Evolutionary conservation across 768 basidiomycete species (phyloP).

Genomic region (Rhodotorula graminis): DNA sequence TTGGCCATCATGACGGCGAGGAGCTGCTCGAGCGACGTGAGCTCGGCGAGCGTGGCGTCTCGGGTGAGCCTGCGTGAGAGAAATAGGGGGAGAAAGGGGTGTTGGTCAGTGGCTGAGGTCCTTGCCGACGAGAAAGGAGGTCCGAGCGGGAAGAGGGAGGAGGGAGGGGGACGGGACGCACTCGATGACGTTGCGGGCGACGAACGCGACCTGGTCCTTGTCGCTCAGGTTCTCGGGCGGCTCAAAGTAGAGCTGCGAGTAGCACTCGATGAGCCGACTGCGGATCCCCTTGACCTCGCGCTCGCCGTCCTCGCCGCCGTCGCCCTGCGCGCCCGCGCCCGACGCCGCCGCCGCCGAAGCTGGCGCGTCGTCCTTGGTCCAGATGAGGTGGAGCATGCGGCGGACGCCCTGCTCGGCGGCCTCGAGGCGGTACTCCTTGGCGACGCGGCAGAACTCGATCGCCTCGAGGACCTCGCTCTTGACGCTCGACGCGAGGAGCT

Average conservation of each 20-base stretch:
- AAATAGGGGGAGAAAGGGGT: background rate
- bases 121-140: too few relatives aligned
- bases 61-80: slow-evolving; percentile 68
- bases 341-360: slow-evolving; percentile 45
- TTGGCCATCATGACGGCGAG: slow-evolving; percentile 95
- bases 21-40: slow-evolving; percentile 94
- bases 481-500: slow-evolving; percentile 71
- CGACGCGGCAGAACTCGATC: slow-evolving; percentile 73
- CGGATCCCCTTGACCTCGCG: slow-evolving; percentile 82
- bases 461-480: slow-evolving; percentile 52
- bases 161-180: too few relatives aligned
- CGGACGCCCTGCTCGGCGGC: slow-evolving; percentile 81
- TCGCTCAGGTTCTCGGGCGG: slow-evolving; percentile 60
- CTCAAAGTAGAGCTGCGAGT: slow-evolving; percentile 82
- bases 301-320: slow-evolving; percentile 54
- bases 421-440: slow-evolving; percentile 73
- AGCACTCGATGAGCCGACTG: slow-evolving; percentile 80
- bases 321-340: slow-evolving; percentile 44
- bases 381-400: slow-evolving; percentile 94
- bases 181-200: slow-evolving; percentile 97
- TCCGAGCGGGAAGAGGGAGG: background rate
- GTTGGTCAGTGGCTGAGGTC: too few relatives aligned
- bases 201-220: slow-evolving; percentile 82
- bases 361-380: slow-evolving; percentile 85
- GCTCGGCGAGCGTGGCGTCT: slow-evolving; percentile 83